Evolutionary conservation across 768 basidiomycete species (phyloP).

Genomic region (Dentipellis fragilis): DNA sequence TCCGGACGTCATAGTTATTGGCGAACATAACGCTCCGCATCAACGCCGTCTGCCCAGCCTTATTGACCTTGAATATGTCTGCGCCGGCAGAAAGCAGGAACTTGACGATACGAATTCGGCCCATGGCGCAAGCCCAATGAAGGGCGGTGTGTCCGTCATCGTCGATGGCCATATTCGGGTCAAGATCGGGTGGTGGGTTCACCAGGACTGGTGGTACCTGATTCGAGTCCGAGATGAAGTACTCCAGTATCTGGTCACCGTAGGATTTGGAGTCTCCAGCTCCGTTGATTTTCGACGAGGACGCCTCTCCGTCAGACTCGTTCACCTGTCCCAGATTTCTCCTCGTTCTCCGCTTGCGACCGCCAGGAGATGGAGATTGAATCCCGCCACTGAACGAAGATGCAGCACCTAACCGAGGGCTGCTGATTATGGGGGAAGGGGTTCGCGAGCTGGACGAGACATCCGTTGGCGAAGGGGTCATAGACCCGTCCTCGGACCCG

Average conservation of each 20-base stretch:
- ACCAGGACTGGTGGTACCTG: slow-evolving; percentile 84
- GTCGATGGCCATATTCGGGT: slow-evolving; percentile 93
- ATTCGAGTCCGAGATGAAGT: slow-evolving; percentile 95
- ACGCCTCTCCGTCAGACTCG: slow-evolving; percentile 32
- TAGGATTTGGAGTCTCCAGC: slow-evolving; percentile 57
- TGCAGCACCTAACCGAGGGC: slow-evolving; percentile 36
- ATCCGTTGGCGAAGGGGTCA: slow-evolving; percentile 84
- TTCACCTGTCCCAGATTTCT: slow-evolving; percentile 29
- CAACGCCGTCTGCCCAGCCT: slow-evolving; percentile 89
- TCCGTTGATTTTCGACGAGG: slow-evolving; percentile 30
- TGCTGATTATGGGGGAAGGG: slow-evolving; percentile 76
- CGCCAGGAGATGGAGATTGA: slow-evolving; percentile 24
- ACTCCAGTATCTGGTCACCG: slow-evolving; percentile 93
- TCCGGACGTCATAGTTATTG: slow-evolving; percentile 98
- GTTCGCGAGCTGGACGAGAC: slow-evolving; percentile 85
- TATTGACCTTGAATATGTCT: slow-evolving; percentile 95
- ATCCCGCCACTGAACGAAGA: slow-evolving; percentile 30
- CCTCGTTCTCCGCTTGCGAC: slow-evolving; percentile 35
- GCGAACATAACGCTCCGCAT: slow-evolving; percentile 99
- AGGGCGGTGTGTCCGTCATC: slow-evolving; percentile 96
- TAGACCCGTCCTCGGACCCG: slow-evolving; percentile 79
- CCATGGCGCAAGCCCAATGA: slow-evolving; percentile 99
- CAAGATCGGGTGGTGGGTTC: slow-evolving; percentile 81
- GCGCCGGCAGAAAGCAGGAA: slow-evolving; percentile 88
- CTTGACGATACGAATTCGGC: slow-evolving; percentile 91